Percentiles rank a stretch among this genome's conserved stretches.
These are phyloP conservation scores for Sarcodon sp. DNA, from an alignment of 768 basidiomycete species.

Conservation along the genomic window DNA sequence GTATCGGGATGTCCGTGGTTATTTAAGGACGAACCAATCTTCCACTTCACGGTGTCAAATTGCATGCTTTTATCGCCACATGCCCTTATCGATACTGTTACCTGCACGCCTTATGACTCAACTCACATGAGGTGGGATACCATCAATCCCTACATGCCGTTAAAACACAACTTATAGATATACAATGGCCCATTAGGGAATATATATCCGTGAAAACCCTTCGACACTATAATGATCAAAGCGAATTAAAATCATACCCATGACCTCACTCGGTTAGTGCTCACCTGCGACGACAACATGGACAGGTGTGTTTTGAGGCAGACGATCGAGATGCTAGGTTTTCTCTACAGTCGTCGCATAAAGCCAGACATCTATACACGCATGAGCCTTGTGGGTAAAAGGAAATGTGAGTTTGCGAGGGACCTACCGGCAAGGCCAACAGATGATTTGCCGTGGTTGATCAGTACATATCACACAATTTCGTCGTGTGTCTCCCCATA, in stretches of 20 bases:
- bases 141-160: too few relatives aligned
- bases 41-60: too few relatives aligned
- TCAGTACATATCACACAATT: slow-evolving; percentile 61
- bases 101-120: too few relatives aligned
- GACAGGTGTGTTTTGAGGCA: slow-evolving; percentile 49
- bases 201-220: slow-evolving; percentile 51
- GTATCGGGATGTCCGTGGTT: too few relatives aligned
- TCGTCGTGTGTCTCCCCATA: slow-evolving; percentile 15
- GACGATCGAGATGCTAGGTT: slow-evolving; percentile 41
- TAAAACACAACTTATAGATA: too few relatives aligned
- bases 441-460: slow-evolving; percentile 61
- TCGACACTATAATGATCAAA: slow-evolving; percentile 20
- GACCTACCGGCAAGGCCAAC: slow-evolving; percentile 73
- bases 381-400: not conserved
- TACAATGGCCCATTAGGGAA: slow-evolving; percentile 23
- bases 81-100: too few relatives aligned
- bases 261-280: slow-evolving; percentile 1
- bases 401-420: not conserved
- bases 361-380: slow-evolving; percentile 28
- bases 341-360: slow-evolving; percentile 57
- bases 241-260: slow-evolving; percentile 1
- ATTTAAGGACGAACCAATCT: too few relatives aligned
- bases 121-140: too few relatives aligned
- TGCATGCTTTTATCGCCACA: too few relatives aligned
- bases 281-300: slow-evolving; percentile 45